phyloP scores from a whole-genome alignment of 1,284 basidiomycete genomes.

The Heterobasidion occidentale region DNA sequence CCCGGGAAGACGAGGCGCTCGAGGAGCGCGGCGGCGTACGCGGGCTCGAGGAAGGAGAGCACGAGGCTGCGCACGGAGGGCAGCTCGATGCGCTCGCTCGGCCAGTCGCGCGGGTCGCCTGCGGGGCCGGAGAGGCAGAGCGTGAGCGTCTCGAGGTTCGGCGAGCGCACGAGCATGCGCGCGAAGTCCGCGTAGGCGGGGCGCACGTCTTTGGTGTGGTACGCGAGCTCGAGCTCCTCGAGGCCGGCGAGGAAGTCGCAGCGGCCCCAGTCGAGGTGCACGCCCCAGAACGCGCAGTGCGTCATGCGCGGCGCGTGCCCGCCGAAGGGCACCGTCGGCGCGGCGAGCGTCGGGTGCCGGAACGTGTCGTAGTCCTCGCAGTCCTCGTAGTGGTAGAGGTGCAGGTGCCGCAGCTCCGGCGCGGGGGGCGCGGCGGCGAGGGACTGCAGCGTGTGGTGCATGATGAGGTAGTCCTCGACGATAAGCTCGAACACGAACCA shows the following conservation, averaged over 20 bases:
- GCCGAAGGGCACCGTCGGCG: slow-evolving; percentile 39
- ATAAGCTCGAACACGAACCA: slow-evolving; percentile 43
- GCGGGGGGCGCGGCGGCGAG: slow-evolving; percentile 35
- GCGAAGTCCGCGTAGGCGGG: slow-evolving; percentile 43
- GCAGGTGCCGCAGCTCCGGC: slow-evolving; percentile 41
- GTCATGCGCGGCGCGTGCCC: slow-evolving; percentile 45
- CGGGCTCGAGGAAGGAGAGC: slow-evolving; percentile 36
- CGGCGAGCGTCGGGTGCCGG: slow-evolving; percentile 21
- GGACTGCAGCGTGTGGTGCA: slow-evolving; percentile 34
- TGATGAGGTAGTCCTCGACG: slow-evolving; percentile 35
- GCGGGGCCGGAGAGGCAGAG: slow-evolving; percentile 46
- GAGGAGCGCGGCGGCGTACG: slow-evolving; percentile 39
- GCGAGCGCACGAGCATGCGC: slow-evolving; percentile 38
- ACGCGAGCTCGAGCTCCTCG: slow-evolving; percentile 45
- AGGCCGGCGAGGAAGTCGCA: slow-evolving; percentile 34
- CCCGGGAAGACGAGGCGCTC: slow-evolving; percentile 39
- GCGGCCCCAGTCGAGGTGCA: slow-evolving; percentile 54
- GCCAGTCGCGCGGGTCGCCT: slow-evolving; percentile 30
- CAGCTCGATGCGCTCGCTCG: slow-evolving; percentile 28
- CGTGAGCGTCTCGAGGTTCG: slow-evolving; percentile 38
- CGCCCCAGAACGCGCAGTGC: slow-evolving; percentile 47
- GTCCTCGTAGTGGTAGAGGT: slow-evolving; percentile 38
- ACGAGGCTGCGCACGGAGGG: slow-evolving; percentile 38
- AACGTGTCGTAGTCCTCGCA: slow-evolving; percentile 31
- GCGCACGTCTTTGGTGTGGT: slow-evolving; percentile 47